Evolutionary conservation across 2,329 filamentous ascomycete species (phyloP).

Genomic region (Cytospora chrysosperma): DNA sequence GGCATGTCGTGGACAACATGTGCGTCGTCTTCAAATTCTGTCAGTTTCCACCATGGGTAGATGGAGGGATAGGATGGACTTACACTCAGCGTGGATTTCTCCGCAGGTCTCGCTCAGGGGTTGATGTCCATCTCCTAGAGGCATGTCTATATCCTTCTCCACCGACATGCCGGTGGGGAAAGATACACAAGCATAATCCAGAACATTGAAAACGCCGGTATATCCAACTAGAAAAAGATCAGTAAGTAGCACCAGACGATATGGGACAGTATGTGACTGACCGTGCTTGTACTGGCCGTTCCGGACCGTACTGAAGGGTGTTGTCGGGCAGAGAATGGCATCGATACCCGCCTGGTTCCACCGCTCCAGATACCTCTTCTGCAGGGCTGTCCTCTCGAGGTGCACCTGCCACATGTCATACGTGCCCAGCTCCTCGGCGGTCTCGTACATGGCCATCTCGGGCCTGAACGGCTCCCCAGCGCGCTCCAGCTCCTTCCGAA

Average conservation of each 20-base stretch:
- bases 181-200: constrained; percentile 49
- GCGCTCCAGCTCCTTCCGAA: constrained; percentile 38
- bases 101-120: constrained; percentile 40
- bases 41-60: background rate
- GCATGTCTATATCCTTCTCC: constrained; percentile 40
- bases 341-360: constrained; percentile 50
- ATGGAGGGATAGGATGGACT: constrained; percentile 27
- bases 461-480: constrained; percentile 44
- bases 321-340: constrained; percentile 59
- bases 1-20: constrained; percentile 42
- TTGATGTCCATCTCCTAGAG: constrained; percentile 31
- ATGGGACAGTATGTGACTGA: constrained; percentile 27
- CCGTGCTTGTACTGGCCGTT: constrained; percentile 45
- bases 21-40: constrained; percentile 37
- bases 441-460: constrained; percentile 37
- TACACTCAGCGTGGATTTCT: constrained; percentile 43
- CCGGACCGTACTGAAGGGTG: constrained; percentile 44
- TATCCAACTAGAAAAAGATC: constrained; percentile 39
- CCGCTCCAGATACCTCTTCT: constrained; percentile 45
- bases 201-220: constrained; percentile 49
- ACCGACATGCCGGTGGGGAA: constrained; percentile 45
- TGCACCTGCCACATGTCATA: constrained; percentile 50
- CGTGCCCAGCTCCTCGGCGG: constrained; percentile 40
- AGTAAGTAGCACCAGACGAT: background rate
- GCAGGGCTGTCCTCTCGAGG: constrained; percentile 43